phyloP scores from a whole-genome alignment of 2,329 filamentous ascomycete genomes.

The Fusarium sp. region DNA sequence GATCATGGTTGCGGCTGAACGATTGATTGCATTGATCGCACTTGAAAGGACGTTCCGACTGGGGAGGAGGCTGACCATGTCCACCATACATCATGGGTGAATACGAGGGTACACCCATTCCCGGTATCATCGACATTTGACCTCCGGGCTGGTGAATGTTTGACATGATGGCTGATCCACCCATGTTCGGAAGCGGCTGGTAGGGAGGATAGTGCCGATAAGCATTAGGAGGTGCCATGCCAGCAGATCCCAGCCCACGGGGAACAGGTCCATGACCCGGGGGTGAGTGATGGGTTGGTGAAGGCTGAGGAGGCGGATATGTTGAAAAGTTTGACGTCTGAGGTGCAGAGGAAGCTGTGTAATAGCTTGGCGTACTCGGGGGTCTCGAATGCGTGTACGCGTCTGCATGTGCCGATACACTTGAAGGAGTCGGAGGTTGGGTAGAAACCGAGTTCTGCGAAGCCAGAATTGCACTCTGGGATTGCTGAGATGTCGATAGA shows the following conservation, averaged over 20 bases:
- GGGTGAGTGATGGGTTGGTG: conserved; percentile 59
- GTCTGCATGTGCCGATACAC: conserved; percentile 67
- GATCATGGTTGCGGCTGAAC: conserved; percentile 95
- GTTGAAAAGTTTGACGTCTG: conserved; percentile 60
- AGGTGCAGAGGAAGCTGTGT: conserved; percentile 62
- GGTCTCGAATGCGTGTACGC: conserved; percentile 63
- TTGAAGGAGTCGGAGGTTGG: conserved; percentile 63
- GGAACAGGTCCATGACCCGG: conserved; percentile 54
- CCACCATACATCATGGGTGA: conserved; percentile 69
- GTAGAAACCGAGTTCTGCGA: conserved; percentile 48
- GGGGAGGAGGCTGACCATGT: conserved; percentile 59
- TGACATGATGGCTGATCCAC: conserved; percentile 77
- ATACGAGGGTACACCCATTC: conserved; percentile 66
- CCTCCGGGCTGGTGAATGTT: conserved; percentile 80
- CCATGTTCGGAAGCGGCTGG: conserved; percentile 69
- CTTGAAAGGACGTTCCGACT: conserved; percentile 89
- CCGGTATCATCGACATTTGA: conserved; percentile 77
- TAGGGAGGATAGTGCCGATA: conserved; percentile 60
- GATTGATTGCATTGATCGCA: conserved; percentile 93
- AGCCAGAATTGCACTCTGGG: conserved; percentile 43
- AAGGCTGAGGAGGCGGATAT: conserved; percentile 52
- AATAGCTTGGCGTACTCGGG: conserved; percentile 71
- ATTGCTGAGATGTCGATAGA: conserved; percentile 47
- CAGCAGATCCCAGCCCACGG: conserved; percentile 53
- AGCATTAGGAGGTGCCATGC: conserved; percentile 62